Evolutionary conservation across 179 eudicot genomes (phyloP).

Genomic region (Silene coronaria): DNA sequence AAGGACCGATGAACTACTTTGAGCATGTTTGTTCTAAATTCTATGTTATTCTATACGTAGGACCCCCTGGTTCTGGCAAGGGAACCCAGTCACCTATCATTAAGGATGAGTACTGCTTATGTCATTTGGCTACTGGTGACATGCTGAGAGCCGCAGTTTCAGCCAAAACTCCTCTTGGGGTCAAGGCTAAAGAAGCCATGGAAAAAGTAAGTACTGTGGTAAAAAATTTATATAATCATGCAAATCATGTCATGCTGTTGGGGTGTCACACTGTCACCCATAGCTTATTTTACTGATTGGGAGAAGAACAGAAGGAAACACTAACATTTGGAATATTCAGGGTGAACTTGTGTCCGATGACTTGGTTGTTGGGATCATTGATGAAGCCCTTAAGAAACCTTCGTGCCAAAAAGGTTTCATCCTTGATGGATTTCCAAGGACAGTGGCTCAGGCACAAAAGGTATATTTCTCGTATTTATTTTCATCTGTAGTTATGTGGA

Average conservation of each 20-base stretch:
- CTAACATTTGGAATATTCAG: slow-evolving; percentile 29
- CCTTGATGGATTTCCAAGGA: slow-evolving; percentile 98
- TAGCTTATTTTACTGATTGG: neutral
- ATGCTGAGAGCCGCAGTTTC: slow-evolving; percentile 99
- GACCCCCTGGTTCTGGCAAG: slow-evolving; percentile 99
- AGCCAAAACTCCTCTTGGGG: slow-evolving; percentile 87
- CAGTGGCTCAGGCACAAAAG: slow-evolving; percentile 91
- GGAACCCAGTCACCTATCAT: slow-evolving; percentile 93
- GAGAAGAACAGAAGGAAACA: neutral
- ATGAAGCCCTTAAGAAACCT: slow-evolving; percentile 88
- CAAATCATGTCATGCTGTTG: neutral
- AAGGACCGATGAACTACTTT: neutral
- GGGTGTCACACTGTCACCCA: neutral
- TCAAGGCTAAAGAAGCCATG: slow-evolving; percentile 97
- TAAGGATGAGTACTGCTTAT: slow-evolving; percentile 92
- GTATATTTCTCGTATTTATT: slow-evolving; percentile 23
- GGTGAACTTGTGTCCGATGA: slow-evolving; percentile 97
- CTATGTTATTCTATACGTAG: slow-evolving; percentile 28
- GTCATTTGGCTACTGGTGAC: slow-evolving; percentile 97
- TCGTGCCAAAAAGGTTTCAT: slow-evolving; percentile 94
- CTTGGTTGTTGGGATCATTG: slow-evolving; percentile 89
- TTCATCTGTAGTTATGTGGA: neutral
- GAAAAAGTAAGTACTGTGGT: slow-evolving; percentile 48
- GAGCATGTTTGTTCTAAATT: neutral
- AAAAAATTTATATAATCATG: neutral